These are phyloP conservation scores for Berkeleyomyces rouxiae DNA, from an alignment of 2,329 filamentous ascomycete species.

Conservation along the genomic window DNA sequence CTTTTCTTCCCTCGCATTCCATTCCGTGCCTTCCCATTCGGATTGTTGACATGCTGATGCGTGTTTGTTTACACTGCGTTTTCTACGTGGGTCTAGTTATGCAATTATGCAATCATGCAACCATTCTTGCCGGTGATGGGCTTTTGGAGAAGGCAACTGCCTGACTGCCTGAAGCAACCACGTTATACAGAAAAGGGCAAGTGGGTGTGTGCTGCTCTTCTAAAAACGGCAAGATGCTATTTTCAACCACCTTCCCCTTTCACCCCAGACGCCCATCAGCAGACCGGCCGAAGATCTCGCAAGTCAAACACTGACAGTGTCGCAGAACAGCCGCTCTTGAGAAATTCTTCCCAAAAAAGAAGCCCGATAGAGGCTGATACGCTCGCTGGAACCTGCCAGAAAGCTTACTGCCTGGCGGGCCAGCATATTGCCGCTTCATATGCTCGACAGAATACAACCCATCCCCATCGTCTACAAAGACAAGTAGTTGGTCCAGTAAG, in stretches of 20 bases:
- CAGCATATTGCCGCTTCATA: too few species aligned
- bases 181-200: neutral
- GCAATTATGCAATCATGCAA: neutral
- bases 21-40: neutral
- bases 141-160: neutral
- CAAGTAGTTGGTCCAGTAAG: too few species aligned
- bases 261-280: neutral
- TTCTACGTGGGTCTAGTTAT: neutral
- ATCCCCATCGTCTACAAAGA: too few species aligned
- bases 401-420: neutral
- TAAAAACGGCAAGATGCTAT: neutral
- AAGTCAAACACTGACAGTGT: neutral
- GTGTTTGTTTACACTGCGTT: neutral
- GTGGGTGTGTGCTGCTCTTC: neutral
- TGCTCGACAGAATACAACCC: too few species aligned
- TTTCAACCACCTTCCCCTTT: neutral
- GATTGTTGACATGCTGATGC: neutral
- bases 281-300: neutral
- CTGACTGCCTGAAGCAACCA: neutral
- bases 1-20: neutral
- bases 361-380: neutral
- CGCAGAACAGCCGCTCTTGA: neutral
- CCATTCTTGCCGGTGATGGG: neutral
- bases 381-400: neutral
- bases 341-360: neutral